Percentiles rank a stretch among this genome's conserved stretches.
Conservation (phyloP, 805 yeast species). For the Geotrichum ghanense region DNA sequence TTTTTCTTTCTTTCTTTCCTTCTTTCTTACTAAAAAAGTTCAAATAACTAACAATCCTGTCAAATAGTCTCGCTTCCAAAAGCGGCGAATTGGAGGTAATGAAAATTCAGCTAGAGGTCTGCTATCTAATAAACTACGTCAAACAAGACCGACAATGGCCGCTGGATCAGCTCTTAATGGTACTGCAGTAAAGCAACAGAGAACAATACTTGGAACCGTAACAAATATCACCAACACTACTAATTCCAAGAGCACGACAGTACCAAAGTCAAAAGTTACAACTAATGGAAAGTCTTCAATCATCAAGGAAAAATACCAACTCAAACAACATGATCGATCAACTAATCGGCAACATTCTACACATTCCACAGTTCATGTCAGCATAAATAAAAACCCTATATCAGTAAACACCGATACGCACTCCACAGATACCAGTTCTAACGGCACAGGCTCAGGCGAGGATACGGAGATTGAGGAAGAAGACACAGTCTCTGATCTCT, state of each 20-base stretch:
- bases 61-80: constrained; percentile 2
- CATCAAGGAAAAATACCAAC: background rate
- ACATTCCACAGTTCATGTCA: too few relatives aligned
- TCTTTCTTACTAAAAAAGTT: background rate
- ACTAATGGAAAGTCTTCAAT: background rate
- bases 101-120: background rate
- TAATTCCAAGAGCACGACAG: background rate
- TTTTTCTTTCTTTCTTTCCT: background rate
- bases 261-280: background rate
- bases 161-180: too few relatives aligned
- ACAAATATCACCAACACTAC: background rate
- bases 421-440: too few relatives aligned
- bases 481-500: background rate
- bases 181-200: background rate
- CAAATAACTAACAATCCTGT: background rate
- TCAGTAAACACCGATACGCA: too few relatives aligned
- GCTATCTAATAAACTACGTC: background rate
- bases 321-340: background rate
- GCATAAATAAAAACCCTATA: too few relatives aligned
- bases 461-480: background rate
- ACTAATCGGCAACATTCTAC: too few relatives aligned
- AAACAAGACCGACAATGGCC: background rate
- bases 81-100: background rate
- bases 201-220: background rate
- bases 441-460: background rate